Percentiles rank a stretch among this genome's conserved stretches.
Evolutionary conservation across 345 rosid species (phyloP).

Genomic region (Eucalyptus erythrocorys): DNA sequence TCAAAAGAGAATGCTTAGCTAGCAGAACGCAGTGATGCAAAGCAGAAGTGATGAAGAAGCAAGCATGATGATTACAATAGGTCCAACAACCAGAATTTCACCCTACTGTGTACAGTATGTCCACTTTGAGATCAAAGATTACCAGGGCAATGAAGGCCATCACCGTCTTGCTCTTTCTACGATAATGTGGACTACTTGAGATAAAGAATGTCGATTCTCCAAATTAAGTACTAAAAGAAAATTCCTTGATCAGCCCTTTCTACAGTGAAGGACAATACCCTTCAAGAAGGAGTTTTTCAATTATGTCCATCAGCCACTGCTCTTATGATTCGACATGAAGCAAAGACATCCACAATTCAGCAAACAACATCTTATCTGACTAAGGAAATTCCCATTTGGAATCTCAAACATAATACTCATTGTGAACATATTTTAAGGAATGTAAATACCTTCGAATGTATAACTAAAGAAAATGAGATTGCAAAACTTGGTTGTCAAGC

Average conservation of each 20-base stretch:
- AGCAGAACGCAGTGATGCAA: neutral
- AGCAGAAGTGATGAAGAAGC: neutral
- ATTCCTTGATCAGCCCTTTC: neutral
- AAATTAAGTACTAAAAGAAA: neutral
- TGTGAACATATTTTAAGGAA: neutral
- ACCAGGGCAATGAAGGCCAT: neutral
- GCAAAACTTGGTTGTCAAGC: neutral
- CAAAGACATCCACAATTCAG: neutral
- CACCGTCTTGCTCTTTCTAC: neutral
- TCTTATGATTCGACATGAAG: neutral
- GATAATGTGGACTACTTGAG: neutral
- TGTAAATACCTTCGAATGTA: neutral
- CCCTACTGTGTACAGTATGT: neutral
- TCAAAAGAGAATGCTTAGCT: neutral
- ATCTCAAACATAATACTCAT: neutral
- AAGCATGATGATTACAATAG: neutral
- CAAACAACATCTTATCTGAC: neutral
- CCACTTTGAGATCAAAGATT: neutral
- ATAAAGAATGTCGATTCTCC: neutral
- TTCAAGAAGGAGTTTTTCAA: neutral
- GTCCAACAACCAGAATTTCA: neutral
- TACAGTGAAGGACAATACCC: neutral
- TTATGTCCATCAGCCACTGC: neutral
- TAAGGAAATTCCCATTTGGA: neutral
- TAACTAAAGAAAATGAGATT: neutral